These are phyloP conservation scores for Cladosporium sp. DNA, from an alignment of 2,329 filamentous ascomycete species.

Conservation along the genomic window DNA sequence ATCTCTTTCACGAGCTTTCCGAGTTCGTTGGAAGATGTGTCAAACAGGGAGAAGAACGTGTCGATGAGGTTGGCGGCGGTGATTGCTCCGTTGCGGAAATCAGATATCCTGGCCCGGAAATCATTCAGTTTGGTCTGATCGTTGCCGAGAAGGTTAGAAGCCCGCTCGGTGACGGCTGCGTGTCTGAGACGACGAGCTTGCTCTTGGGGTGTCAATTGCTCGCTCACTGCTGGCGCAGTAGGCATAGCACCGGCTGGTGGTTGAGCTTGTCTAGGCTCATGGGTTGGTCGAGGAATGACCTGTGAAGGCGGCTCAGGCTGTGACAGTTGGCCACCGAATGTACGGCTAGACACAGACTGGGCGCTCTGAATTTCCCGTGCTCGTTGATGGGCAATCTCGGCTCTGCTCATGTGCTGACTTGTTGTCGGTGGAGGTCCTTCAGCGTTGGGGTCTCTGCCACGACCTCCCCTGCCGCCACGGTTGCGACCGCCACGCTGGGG, in stretches of 20 bases:
- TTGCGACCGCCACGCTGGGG: slow-evolving; percentile 32
- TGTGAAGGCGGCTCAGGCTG: slow-evolving; percentile 20
- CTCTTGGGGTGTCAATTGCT: slow-evolving; percentile 63
- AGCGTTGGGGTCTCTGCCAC: slow-evolving; percentile 81
- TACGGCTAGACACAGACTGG: slow-evolving; percentile 71
- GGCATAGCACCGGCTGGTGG: slow-evolving; percentile 32
- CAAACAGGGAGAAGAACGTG: slow-evolving; percentile 78
- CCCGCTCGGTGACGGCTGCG: slow-evolving; percentile 78
- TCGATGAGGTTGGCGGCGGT: slow-evolving; percentile 76
- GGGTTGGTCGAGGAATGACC: slow-evolving; percentile 34
- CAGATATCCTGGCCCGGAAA: slow-evolving; percentile 76
- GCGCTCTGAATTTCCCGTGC: slow-evolving; percentile 88
- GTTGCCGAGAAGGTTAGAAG: slow-evolving; percentile 72
- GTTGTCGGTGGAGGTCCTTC: slow-evolving; percentile 72
- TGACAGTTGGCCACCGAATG: slow-evolving; percentile 79
- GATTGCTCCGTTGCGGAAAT: slow-evolving; percentile 66
- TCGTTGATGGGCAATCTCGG: slow-evolving; percentile 85
- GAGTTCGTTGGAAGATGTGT: slow-evolving; percentile 72
- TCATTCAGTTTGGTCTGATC: slow-evolving; percentile 67
- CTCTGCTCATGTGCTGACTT: slow-evolving; percentile 73
- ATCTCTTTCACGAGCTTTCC: slow-evolving; percentile 88
- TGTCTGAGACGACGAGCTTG: slow-evolving; percentile 77
- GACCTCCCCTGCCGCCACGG: slow-evolving; percentile 47
- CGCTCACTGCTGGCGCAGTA: slow-evolving; percentile 29
- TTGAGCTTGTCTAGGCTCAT: slow-evolving; percentile 21